These are phyloP conservation scores for Fragosphaeria purpurea DNA, from an alignment of 2,329 filamentous ascomycete genomes.

Conservation along the genomic window DNA sequence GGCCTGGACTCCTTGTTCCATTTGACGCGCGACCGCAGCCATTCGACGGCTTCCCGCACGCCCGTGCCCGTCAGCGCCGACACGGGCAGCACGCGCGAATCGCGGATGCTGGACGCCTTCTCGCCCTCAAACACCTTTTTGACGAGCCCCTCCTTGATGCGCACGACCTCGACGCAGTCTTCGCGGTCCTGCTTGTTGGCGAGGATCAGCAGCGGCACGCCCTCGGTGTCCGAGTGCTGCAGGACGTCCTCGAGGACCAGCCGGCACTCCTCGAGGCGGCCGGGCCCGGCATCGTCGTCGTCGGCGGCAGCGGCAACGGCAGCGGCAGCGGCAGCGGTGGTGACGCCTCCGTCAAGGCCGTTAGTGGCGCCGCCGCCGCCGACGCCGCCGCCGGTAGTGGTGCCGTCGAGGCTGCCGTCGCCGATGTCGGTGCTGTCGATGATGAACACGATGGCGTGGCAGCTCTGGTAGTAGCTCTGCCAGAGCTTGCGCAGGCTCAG, in stretches of 20 bases:
- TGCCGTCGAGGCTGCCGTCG: conserved; percentile 53
- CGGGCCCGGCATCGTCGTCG: conserved; percentile 21
- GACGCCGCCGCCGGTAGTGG: not conserved
- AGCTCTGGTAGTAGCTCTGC: conserved; percentile 90
- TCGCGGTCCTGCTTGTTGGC: conserved; percentile 98
- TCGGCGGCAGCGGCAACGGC: not conserved
- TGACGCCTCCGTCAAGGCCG: no score
- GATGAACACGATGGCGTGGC: conserved; percentile 95
- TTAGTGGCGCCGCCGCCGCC: not conserved
- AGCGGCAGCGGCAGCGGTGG: not conserved
- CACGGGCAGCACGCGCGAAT: conserved; percentile 83
- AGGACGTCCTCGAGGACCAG: conserved; percentile 84
- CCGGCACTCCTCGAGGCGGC: conserved; percentile 77
- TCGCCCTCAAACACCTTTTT: conserved; percentile 93
- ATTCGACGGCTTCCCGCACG: conserved; percentile 92
- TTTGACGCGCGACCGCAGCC: conserved; percentile 81
- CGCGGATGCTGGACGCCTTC: conserved; percentile 73
- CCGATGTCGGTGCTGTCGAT: conserved; percentile 92
- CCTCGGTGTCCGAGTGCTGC: conserved; percentile 76
- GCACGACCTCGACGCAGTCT: conserved; percentile 92
- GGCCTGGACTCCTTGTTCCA: conserved; percentile 94
- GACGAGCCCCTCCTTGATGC: conserved; percentile 93
- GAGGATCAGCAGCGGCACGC: conserved; percentile 82
- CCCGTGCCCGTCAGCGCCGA: conserved; percentile 83
- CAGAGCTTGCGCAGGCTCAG: conserved; percentile 79